These are phyloP conservation scores for Mycena galericulata DNA, from an alignment of 768 basidiomycete species.

Conservation along the genomic window DNA sequence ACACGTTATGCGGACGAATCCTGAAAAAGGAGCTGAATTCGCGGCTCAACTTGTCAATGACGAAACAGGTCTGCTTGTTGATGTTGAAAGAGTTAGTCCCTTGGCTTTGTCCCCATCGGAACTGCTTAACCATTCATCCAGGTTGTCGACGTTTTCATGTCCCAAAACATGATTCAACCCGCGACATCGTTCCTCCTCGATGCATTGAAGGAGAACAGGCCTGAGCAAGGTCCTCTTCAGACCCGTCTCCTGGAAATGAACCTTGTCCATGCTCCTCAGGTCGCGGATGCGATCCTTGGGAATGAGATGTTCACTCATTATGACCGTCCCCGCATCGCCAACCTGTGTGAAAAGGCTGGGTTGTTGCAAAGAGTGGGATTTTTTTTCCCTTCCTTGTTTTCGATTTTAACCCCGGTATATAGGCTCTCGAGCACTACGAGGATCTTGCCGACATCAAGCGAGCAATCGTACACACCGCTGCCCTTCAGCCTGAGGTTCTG, in stretches of 20 bases:
- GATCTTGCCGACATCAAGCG: slow-evolving; percentile 99
- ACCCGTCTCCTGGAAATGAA: slow-evolving; percentile 99
- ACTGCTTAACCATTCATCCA: slow-evolving; percentile 41
- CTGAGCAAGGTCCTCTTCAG: slow-evolving; percentile 95
- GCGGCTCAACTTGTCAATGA: slow-evolving; percentile 95
- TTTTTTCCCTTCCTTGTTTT: neutral
- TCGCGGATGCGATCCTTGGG: slow-evolving; percentile 97
- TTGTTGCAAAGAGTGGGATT: slow-evolving; percentile 86
- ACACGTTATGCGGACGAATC: slow-evolving; percentile 95
- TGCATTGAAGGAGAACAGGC: slow-evolving; percentile 97
- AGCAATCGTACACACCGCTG: slow-evolving; percentile 91
- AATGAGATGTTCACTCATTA: slow-evolving; percentile 99
- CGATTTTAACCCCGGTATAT: slow-evolving; percentile 29
- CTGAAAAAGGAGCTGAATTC: slow-evolving; percentile 98
- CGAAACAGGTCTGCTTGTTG: slow-evolving; percentile 91
- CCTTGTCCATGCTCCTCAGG: slow-evolving; percentile 95
- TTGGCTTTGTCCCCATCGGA: neutral
- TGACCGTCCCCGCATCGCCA: slow-evolving; percentile 95
- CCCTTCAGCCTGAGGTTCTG: slow-evolving; percentile 85
- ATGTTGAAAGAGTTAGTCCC: slow-evolving; percentile 83
- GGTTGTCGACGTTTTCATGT: slow-evolving; percentile 99
- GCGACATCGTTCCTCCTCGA: slow-evolving; percentile 98
- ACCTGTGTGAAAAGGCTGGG: slow-evolving; percentile 98
- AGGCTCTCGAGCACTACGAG: slow-evolving; percentile 99
- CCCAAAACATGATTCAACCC: slow-evolving; percentile 99